Base-by-base conservation (phyloP, 78 protist species). In the Abeoforma whisleri region DNA sequence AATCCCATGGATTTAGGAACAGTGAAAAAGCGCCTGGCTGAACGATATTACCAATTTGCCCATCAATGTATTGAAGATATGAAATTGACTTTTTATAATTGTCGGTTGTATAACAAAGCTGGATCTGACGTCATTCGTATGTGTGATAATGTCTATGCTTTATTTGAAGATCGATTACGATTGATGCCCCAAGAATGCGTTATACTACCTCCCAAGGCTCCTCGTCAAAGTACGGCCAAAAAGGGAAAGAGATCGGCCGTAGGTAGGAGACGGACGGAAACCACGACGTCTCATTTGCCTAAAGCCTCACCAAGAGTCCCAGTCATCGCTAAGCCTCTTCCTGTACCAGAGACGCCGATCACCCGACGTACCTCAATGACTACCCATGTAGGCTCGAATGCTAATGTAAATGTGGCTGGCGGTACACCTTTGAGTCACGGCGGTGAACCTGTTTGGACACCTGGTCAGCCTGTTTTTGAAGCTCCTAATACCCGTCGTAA, bases 1-100 rank as follows among this genome's bases (percentile, higher is more conserved):
- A 0, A 36, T 19, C 93, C 93, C 32, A 90, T 90, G 90, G 93
- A 90, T 39, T 86, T 90, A 1, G 90, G 90, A n/a, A 87, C 87
- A 1, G 28, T 90, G n/a, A 22, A 28, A 40, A 57, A 34, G 34
- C 0, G 75, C 28, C 84, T 87, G 22, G 84, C 48, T 32, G n/a
- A 25, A 32, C 68, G 84, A 30, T 12, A 19, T 12, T 87, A 79
- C 80, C n/a, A 0, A 2, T 1, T 12, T 35, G 80, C 8, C 16
- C 82, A 80, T 19, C 31, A 5, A 39, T 36, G 32, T 35, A 69
- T 8, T 0, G 28, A 62, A 2, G 89, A 87, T 40, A 33, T 87
- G 32, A 1, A 35, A 2, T 77, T 48, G 31, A 81, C 76, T 40
- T 87, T 81, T 40, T 5, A 1, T 2, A 87, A 87, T 39, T 87